Evolutionary conservation across 257 asterid genomes (phyloP).

Genomic region (Solanum chilense): DNA sequence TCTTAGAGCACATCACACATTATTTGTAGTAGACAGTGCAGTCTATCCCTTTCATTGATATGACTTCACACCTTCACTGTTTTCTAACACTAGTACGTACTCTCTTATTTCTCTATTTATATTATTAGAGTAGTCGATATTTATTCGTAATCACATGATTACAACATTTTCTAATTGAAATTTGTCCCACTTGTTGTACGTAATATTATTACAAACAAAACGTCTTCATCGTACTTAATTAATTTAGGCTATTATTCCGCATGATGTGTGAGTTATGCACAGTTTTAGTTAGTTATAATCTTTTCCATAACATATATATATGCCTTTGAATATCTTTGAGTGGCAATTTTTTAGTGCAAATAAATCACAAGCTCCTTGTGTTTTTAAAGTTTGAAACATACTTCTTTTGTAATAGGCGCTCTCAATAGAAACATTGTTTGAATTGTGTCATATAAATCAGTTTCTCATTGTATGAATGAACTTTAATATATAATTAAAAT

Average conservation of each 20-base stretch:
- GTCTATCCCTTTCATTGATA: not conserved
- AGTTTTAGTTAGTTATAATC: not conserved
- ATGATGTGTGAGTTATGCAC: not conserved
- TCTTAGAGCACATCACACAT: not conserved
- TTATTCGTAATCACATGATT: not conserved
- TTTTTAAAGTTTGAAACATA: too few relatives aligned
- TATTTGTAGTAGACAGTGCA: not conserved
- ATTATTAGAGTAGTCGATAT: not conserved
- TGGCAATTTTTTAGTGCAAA: not conserved
- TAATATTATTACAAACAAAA: not conserved
- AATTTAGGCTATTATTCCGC: not conserved
- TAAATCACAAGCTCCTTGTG: not conserved
- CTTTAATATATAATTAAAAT: too few relatives aligned
- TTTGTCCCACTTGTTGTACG: not conserved
- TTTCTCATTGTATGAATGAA: not conserved
- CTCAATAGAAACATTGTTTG: not conserved
- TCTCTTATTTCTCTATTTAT: not conserved
- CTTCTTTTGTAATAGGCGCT: not conserved
- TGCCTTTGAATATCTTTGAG: not conserved
- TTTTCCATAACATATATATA: not conserved
- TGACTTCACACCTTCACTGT: not conserved
- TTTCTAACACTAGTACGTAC: not conserved
- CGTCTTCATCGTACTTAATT: not conserved
- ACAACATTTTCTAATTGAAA: not conserved
- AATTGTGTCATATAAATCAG: not conserved